Conservation (phyloP, 2,329 filamentous ascomycete species). For the Aspergillus fijiensis region DNA sequence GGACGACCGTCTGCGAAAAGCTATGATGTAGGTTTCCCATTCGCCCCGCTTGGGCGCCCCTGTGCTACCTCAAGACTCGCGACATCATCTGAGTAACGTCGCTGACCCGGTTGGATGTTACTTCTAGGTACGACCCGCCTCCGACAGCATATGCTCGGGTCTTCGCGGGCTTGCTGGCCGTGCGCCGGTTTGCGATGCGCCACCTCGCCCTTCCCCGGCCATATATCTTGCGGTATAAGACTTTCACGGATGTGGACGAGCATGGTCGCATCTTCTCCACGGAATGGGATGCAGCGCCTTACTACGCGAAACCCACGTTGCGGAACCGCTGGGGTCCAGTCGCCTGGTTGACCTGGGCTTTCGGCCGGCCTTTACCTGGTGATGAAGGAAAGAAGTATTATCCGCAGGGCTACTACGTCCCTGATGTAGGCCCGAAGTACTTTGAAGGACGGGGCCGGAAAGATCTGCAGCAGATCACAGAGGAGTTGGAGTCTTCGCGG, state of each 20-base stretch:
- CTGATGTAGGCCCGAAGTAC: slow-evolving; percentile 62
- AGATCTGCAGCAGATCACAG: slow-evolving; percentile 28
- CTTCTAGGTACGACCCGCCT: slow-evolving; percentile 41
- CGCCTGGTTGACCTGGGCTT: slow-evolving; percentile 51
- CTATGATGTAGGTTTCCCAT: slow-evolving; percentile 58
- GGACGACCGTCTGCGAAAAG: slow-evolving; percentile 62
- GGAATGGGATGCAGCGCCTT: slow-evolving; percentile 62
- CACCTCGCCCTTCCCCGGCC: slow-evolving; percentile 61
- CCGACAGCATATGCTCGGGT: slow-evolving; percentile 33
- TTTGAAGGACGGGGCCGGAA: slow-evolving; percentile 53
- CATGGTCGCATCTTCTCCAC: slow-evolving; percentile 54
- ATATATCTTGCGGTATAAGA: slow-evolving; percentile 38
- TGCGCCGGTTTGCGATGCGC: slow-evolving; percentile 58
- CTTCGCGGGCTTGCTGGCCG: slow-evolving; percentile 50
- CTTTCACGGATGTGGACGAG: slow-evolving; percentile 50
- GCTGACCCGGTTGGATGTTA: background rate
- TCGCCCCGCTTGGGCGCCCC: no score
- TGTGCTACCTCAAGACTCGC: background rate
- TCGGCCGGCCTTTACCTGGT: slow-evolving; percentile 51
- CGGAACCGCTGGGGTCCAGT: slow-evolving; percentile 63
- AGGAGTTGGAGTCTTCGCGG: slow-evolving; percentile 48
- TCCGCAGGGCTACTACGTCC: slow-evolving; percentile 50
- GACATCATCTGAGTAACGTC: background rate
- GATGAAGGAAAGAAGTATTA: slow-evolving; percentile 48
- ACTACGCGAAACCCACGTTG: slow-evolving; percentile 60